These are phyloP conservation scores for Geosmithia putterillii DNA, from an alignment of 2,329 filamentous ascomycete species.

Conservation along the genomic window DNA sequence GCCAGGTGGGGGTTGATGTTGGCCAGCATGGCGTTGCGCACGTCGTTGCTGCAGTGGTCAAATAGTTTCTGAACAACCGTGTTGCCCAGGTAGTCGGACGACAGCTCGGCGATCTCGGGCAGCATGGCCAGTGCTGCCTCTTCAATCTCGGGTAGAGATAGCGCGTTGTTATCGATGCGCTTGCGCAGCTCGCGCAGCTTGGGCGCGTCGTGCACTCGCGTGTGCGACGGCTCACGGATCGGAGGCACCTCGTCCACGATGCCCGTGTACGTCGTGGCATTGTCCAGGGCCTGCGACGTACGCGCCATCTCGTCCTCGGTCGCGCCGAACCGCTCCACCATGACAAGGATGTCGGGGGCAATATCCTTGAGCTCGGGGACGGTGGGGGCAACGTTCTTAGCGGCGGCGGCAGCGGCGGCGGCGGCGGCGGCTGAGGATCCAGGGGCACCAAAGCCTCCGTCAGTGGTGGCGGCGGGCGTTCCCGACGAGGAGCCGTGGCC, in stretches of 20 bases:
- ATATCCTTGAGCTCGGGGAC: conserved; percentile 68
- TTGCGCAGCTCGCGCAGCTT: conserved; percentile 93
- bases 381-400: conserved; percentile 34
- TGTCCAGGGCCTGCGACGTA: conserved; percentile 63
- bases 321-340: conserved; percentile 81
- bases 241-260: conserved; percentile 80
- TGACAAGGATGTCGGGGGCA: conserved; percentile 69
- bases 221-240: conserved; percentile 77
- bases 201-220: conserved; percentile 82
- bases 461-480: neutral
- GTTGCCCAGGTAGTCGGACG: conserved; percentile 94
- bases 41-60: conserved; percentile 82
- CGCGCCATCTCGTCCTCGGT: conserved; percentile 62
- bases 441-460: too few relatives aligned
- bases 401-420: neutral
- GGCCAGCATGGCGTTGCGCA: conserved; percentile 82
- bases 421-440: neutral
- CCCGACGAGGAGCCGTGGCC: neutral
- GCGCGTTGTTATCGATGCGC: conserved; percentile 89
- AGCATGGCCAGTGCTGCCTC: conserved; percentile 88
- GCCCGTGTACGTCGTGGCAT: conserved; percentile 59
- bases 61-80: conserved; percentile 99
- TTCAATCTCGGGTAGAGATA: conserved; percentile 80
- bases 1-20: conserved; percentile 86
- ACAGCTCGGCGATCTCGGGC: conserved; percentile 86